Conservation (phyloP, 805 yeast genomes). For the Myxozyma vanderwaltii region DNA sequence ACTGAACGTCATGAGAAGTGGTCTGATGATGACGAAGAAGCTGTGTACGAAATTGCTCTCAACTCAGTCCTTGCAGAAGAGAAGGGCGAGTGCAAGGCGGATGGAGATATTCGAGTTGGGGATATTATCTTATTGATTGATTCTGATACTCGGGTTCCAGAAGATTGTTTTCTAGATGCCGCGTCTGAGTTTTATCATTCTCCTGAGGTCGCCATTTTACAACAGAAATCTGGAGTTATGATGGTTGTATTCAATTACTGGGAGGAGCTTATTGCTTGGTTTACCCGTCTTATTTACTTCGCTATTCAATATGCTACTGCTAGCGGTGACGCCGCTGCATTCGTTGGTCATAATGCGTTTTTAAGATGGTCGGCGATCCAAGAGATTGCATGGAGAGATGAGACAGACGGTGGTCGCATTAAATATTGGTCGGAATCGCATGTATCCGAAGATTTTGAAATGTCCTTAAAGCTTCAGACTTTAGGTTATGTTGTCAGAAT, state of each 20-base stretch:
- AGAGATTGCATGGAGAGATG: slow-evolving; percentile 23
- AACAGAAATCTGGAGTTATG: slow-evolving; percentile 27
- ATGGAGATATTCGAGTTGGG: slow-evolving; percentile 30
- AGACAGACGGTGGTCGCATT: slow-evolving; percentile 18
- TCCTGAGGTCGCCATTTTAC: slow-evolving; percentile 29
- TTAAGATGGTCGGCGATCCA: slow-evolving; percentile 30
- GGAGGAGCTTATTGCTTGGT: slow-evolving; percentile 31
- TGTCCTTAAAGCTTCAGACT: slow-evolving; percentile 27
- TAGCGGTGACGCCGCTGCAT: slow-evolving; percentile 31
- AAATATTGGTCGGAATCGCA: slow-evolving; percentile 31
- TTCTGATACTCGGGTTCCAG: slow-evolving; percentile 31
- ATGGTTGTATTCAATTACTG: slow-evolving; percentile 24
- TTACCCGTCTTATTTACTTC: slow-evolving; percentile 28
- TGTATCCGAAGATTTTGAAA: slow-evolving; percentile 31
- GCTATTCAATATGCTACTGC: slow-evolving; percentile 29
- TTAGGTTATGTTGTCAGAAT: slow-evolving; percentile 22
- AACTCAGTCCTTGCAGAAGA: too few relatives aligned
- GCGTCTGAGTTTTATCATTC: slow-evolving; percentile 28
- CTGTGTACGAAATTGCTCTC: slow-evolving; percentile 21
- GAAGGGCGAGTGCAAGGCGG: slow-evolving; percentile 24
- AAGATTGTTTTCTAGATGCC: slow-evolving; percentile 30
- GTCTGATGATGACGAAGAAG: slow-evolving; percentile 21
- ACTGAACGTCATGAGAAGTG: slow-evolving; percentile 25
- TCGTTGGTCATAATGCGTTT: slow-evolving; percentile 32
- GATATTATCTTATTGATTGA: slow-evolving; percentile 26